Conservation (phyloP, 1,284 basidiomycete genomes). For the Leccinum griseonigrum region DNA sequence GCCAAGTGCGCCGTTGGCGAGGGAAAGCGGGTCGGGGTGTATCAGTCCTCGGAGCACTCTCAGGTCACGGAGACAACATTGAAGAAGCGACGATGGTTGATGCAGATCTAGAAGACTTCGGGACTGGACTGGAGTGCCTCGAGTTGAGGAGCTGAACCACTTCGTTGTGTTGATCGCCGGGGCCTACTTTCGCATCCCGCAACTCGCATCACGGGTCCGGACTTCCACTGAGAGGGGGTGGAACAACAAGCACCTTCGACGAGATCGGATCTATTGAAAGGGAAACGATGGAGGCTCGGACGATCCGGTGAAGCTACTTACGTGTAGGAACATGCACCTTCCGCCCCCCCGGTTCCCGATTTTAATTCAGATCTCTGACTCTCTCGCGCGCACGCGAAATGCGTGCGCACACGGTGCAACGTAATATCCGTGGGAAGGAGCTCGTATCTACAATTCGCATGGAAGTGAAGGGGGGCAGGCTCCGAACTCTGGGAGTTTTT, state of each 20-base stretch:
- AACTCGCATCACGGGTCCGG: background rate
- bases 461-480: background rate
- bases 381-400: background rate
- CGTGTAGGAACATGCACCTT: background rate
- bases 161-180: background rate
- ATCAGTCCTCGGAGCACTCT: background rate
- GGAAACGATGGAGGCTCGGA: background rate
- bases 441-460: background rate
- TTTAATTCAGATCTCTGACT: background rate
- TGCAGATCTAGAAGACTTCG: constrained; percentile 2
- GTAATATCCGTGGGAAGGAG: background rate
- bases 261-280: constrained; percentile 1
- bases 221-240: background rate
- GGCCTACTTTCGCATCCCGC: background rate
- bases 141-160: background rate
- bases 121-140: background rate
- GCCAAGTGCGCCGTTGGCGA: constrained; percentile 52
- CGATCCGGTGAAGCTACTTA: background rate
- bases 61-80: background rate
- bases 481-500: background rate
- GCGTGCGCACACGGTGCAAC: background rate
- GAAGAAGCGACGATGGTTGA: constrained; percentile 6
- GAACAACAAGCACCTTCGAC: background rate
- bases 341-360: background rate
- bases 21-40: constrained; percentile 30